Evolutionary conservation across 129 eudicot species (phyloP).

Genomic region (Oenanthe sinensis): DNA sequence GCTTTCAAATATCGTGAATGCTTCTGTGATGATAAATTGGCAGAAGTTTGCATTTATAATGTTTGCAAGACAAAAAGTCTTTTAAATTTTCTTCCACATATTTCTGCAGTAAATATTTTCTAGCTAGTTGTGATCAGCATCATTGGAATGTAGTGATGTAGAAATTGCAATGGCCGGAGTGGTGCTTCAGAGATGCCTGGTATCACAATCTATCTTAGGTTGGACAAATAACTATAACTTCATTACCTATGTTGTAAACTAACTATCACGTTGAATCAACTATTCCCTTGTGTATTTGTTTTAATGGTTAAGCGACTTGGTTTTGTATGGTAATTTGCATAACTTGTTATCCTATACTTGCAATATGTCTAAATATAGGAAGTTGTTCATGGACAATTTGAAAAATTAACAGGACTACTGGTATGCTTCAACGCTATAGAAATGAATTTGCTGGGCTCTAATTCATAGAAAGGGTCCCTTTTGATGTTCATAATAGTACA

Average conservation of each 20-base stretch:
- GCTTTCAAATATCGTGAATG: background rate
- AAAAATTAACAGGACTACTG: background rate
- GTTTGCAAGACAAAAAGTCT: background rate
- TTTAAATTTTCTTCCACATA: background rate
- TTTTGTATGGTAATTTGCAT: background rate
- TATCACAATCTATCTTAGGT: background rate
- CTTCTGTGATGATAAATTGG: background rate
- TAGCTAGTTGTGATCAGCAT: background rate
- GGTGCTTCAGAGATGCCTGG: slow-evolving; percentile 13
- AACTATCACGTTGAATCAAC: background rate
- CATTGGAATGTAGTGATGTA: background rate
- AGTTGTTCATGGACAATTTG: background rate
- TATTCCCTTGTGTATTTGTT: background rate
- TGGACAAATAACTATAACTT: background rate
- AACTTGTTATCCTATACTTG: background rate
- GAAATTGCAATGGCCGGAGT: background rate
- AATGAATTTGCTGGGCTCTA: too few species aligned
- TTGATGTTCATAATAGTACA: background rate
- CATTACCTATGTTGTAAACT: background rate
- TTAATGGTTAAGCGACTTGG: background rate
- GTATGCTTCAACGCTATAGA: background rate
- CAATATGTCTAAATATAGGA: background rate
- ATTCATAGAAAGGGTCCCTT: background rate
- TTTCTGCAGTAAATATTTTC: slow-evolving; percentile 7
- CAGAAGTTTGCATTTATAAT: background rate